Conservation (phyloP, 305 asterid species). For the Galium porrigens region DNA sequence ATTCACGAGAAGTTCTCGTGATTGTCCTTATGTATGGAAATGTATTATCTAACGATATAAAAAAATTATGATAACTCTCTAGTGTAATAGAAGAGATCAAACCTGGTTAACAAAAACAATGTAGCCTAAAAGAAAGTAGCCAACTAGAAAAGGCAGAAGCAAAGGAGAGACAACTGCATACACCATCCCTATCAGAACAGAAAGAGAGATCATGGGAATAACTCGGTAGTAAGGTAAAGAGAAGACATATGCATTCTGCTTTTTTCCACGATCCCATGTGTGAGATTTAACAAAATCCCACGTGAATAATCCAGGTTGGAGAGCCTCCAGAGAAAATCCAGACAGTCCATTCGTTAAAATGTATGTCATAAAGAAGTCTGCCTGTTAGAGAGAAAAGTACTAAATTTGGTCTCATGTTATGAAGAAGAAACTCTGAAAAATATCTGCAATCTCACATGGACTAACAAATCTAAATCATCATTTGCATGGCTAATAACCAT, state of each 20-base stretch:
- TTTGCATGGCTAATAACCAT: background rate
- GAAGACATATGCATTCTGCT: slow-evolving; percentile 54
- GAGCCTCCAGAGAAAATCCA: slow-evolving; percentile 82
- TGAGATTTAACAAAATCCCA: slow-evolving; percentile 63
- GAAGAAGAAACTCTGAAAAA: background rate
- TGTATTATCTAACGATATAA: too few relatives aligned
- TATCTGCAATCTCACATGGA: background rate
- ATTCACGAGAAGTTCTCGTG: too few relatives aligned
- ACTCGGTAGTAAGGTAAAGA: slow-evolving; percentile 65
- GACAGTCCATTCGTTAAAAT: slow-evolving; percentile 73
- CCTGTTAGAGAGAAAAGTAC: slow-evolving; percentile 28
- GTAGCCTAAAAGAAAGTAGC: slow-evolving; percentile 78
- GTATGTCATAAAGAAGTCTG: slow-evolving; percentile 79
- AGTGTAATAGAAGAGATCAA: slow-evolving; percentile 1
- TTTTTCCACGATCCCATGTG: slow-evolving; percentile 55
- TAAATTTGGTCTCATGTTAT: background rate
- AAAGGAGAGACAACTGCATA: slow-evolving; percentile 85
- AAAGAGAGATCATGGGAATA: slow-evolving; percentile 58
- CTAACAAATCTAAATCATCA: background rate
- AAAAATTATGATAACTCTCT: background rate
- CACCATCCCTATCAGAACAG: slow-evolving; percentile 74
- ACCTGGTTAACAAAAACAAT: slow-evolving; percentile 81
- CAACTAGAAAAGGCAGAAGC: slow-evolving; percentile 71
- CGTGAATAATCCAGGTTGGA: slow-evolving; percentile 76
- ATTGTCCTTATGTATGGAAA: too few relatives aligned